Evolutionary conservation across 1,139 yeast genomes (phyloP).

Genomic region (Blastobotrys arbuscula): DNA sequence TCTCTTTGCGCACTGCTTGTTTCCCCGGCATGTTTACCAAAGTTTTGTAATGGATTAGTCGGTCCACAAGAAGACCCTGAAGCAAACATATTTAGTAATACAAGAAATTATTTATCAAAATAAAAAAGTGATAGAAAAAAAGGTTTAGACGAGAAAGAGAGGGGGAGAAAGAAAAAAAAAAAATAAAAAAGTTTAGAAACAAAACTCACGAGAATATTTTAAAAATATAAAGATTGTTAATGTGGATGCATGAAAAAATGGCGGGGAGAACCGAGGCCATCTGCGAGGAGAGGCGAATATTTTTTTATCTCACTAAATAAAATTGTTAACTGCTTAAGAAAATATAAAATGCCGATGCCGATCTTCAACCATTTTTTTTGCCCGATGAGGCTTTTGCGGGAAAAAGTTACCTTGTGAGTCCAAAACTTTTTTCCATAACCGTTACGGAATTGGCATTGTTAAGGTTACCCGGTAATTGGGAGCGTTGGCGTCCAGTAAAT

Average conservation of each 20-base stretch:
- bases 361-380: neutral
- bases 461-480: neutral
- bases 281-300: neutral
- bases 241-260: neutral
- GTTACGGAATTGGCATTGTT: neutral
- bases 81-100: conserved; percentile 6
- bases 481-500: neutral
- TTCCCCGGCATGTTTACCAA: conserved; percentile 27
- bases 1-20: conserved; percentile 12
- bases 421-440: neutral
- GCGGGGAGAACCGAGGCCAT: conserved; percentile 5
- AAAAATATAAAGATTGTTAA: neutral
- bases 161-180: too few species aligned
- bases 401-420: neutral
- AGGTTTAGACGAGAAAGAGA: neutral
- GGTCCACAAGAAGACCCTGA: conserved; percentile 31
- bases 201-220: too few species aligned
- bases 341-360: neutral
- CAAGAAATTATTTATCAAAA: neutral
- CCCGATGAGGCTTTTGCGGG: conserved; percentile 1
- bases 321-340: too few species aligned
- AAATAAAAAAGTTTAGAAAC: too few species aligned
- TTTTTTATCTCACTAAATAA: neutral
- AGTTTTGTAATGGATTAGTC: conserved; percentile 31
- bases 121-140: neutral